Base-by-base conservation (phyloP, 2,329 filamentous ascomycete species). In the Fusarium tjaetaba region DNA sequence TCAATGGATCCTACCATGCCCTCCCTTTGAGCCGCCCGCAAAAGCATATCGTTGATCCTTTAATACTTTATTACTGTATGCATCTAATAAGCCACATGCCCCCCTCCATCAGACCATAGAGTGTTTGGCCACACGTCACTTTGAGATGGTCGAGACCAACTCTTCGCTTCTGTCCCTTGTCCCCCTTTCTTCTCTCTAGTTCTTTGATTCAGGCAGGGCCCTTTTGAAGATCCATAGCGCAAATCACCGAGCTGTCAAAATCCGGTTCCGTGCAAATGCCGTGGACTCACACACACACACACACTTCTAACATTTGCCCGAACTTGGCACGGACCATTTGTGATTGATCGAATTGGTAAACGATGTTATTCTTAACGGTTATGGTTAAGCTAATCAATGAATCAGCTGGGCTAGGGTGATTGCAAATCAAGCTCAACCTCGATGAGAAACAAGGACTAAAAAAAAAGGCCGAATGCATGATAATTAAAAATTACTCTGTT, bases 71-170 rank as follows among this genome's bases (percentile, higher is more conserved):
- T 49, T 18, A 49, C 28, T 32, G 26, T 16, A 22, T 56, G 43
- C 18, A 28, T 26, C 28, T 28, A 61, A 60, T 24, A 70, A 65
- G 56, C 48, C 52, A 58, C 51, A 52, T 49, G 63, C 56, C 43
- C 49, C 59, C 61, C 61, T 61, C 65, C 70, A 68, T 76, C 74
- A 72, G 68, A 74, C 67, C 65, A 74, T 77, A 52, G 49, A 56
- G 36, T 42, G 34, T 34, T 34, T 34, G 14, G 16, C 34, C 34
- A 34, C 34, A 16, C 34, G 34, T 34, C 34, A 34, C 34, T 26
- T 45, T 61, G 61, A 75, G 68, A 46, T 61, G 42, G 61, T 57
- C 72, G 57, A 49, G 70, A 63, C 46, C 59, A 36, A n/a, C 11
- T 22, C 32, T 57, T 72, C 48, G 52, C 45, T 61, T 30, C 22